A percentile compares a stretch with the other conserved stretches of the same genome.
Conservation (phyloP, 2,329 filamentous ascomycete species). For the Cercospora canescens region DNA sequence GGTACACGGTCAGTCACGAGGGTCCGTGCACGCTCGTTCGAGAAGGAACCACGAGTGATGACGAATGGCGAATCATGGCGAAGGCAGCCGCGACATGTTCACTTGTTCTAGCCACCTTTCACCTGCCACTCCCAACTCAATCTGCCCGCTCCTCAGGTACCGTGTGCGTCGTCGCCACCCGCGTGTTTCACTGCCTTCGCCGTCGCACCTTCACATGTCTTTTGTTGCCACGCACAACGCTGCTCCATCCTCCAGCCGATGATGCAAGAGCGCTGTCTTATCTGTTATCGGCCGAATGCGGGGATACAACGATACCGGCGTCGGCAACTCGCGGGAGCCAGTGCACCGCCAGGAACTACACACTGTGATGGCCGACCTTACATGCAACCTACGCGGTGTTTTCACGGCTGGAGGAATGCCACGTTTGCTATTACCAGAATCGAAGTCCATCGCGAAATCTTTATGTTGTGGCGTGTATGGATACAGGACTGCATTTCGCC, state of each 20-base stretch:
- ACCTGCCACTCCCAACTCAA: not conserved
- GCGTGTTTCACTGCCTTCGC: not conserved
- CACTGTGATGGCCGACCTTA: not conserved
- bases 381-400: constrained; percentile 7
- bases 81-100: not conserved
- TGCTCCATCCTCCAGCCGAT: constrained; percentile 1
- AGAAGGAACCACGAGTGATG: constrained; percentile 1
- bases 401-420: constrained; percentile 6
- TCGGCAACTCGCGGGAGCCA: not conserved
- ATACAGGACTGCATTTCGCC: not conserved
- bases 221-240: constrained; percentile 1
- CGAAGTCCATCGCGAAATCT: not conserved
- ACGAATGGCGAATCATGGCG: constrained; percentile 2
- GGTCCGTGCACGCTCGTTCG: not conserved
- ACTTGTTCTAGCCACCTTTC: constrained; percentile 1
- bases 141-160: not conserved
- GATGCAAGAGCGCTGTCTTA: not conserved
- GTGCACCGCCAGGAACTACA: not conserved
- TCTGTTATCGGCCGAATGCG: constrained; percentile 14
- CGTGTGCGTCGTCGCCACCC: not conserved
- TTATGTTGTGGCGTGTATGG: constrained; percentile 4
- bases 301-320: constrained; percentile 10
- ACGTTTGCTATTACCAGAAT: not conserved
- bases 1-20: not conserved
- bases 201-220: not conserved